Evolutionary conservation across 2,329 filamentous ascomycete genomes (phyloP), one percentile per base, ranked within the genome.

Genomic region (Fusarium robinianum): DNA sequence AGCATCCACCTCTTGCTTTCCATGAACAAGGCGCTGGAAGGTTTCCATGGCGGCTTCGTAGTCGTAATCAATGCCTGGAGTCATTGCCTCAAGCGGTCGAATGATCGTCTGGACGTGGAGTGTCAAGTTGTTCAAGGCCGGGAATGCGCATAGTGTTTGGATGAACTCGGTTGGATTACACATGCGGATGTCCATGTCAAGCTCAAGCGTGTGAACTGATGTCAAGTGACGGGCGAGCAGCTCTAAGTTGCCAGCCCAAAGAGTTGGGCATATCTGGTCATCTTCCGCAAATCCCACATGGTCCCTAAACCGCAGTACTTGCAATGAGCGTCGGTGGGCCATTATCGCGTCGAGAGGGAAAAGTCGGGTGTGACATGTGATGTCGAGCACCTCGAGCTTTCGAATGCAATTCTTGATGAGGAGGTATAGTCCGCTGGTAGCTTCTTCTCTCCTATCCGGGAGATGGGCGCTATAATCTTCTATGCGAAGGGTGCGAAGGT

Each of bases 391-490:
- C 15, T 63, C 53, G 3, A 75, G 68, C 3, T 65, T 64, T 8
- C 48, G 43, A 11, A 76, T 66, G 46, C 72, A 58, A 22, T 66
- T 51, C 29, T 57, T 61, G n/a, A 76, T 58, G 3, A 78, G 58
- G 3, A 52, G 4, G 43, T 71, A 65, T n/a, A 77, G 57, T 5
- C 63, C 53, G 14, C 53, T 32, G 0, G 75, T 76, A 1, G 70
- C 69, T 23, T 75, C 70, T 11, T 58, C 57, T 17, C 69, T 66
- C 17, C 57, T 56, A 35, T 74, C 66, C 2, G 63, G 53, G 4
- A 64, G 57, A 51, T 75, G 71, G 4, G 70, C 67, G 44, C 67
- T 73, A 41, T 67, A 72, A 46, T 78, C 75, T n/a, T 76, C 71
- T 16, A 70, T 66, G 9, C 67, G 66, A 2, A 78, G 58, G 2